Percentiles rank a stretch among this genome's conserved stretches.
Evolutionary conservation across 345 rosid genomes (phyloP).

Genomic region (Eucalyptus sp.): DNA sequence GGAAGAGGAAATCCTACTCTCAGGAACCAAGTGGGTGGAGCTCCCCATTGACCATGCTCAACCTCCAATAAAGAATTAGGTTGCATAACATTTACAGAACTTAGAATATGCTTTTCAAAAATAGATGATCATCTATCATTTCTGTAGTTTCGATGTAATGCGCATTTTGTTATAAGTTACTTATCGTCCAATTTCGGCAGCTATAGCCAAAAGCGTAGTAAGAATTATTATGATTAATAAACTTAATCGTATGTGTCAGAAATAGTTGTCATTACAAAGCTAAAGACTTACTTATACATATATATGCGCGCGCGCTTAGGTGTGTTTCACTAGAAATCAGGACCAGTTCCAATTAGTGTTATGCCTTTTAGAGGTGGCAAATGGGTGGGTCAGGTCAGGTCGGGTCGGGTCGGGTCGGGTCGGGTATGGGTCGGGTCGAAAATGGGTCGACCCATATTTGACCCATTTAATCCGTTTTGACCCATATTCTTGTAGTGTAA

Average conservation of each 20-base stretch:
- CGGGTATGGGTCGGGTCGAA: too few relatives aligned
- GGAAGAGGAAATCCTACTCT: background rate
- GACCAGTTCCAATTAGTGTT: background rate
- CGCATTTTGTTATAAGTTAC: background rate
- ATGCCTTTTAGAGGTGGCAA: too few relatives aligned
- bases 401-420: too few relatives aligned
- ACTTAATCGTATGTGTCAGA: background rate
- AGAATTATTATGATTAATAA: background rate
- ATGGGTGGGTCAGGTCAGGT: too few relatives aligned
- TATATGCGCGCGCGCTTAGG: accelerated
- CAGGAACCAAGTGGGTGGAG: background rate
- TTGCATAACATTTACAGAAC: background rate
- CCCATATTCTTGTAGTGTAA: too few relatives aligned
- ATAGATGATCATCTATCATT: background rate
- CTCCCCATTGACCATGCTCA: background rate
- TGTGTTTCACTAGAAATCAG: background rate
- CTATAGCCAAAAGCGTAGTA: background rate
- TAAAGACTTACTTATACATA: too few relatives aligned
- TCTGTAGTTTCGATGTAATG: background rate
- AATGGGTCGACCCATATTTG: too few relatives aligned
- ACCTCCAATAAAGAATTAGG: background rate
- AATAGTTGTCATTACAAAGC: background rate
- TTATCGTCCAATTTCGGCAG: background rate
- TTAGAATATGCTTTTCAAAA: background rate
- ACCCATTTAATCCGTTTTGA: too few relatives aligned